Percentiles rank a stretch among this genome's conserved stretches.
These are phyloP conservation scores for Acacia concinna DNA, from an alignment of 331 rosid species.

Conservation along the genomic window DNA sequence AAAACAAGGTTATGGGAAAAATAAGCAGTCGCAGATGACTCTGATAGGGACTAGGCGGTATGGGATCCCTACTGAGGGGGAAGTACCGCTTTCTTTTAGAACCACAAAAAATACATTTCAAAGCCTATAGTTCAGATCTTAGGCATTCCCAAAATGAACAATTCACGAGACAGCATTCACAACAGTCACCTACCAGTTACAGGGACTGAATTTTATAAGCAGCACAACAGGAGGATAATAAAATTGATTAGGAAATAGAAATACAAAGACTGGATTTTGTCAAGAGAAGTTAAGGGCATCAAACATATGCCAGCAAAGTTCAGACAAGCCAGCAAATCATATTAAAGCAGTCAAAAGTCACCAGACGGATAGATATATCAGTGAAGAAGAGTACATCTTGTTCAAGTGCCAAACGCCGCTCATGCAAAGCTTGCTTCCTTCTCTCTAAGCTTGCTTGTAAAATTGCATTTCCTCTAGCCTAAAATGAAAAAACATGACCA, in stretches of 20 bases:
- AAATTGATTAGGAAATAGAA: background rate
- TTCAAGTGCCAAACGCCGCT: constrained; percentile 95
- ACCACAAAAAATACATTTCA: background rate
- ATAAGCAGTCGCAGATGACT: background rate
- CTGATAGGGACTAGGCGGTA: background rate
- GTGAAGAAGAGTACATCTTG: constrained; percentile 68
- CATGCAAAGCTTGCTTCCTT: constrained; percentile 99
- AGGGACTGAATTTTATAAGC: background rate
- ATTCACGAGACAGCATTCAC: background rate
- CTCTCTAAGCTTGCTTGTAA: constrained; percentile 98
- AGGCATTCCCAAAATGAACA: background rate
- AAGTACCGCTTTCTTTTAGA: background rate
- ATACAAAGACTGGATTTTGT: background rate
- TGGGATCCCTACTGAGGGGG: background rate
- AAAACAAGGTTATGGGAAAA: background rate
- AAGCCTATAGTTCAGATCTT: background rate
- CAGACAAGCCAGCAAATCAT: constrained; percentile 15
- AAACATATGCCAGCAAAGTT: constrained; percentile 5
- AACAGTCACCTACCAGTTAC: background rate
- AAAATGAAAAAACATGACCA: constrained; percentile 27
- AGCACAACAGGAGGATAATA: background rate
- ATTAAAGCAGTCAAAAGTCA: constrained; percentile 7
- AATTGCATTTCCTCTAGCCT: constrained; percentile 99
- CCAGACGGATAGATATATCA: background rate
- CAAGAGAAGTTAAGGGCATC: background rate